Evolutionary conservation across 2,329 filamentous ascomycete species (phyloP).

Genomic region (Curvularia verruculosa): DNA sequence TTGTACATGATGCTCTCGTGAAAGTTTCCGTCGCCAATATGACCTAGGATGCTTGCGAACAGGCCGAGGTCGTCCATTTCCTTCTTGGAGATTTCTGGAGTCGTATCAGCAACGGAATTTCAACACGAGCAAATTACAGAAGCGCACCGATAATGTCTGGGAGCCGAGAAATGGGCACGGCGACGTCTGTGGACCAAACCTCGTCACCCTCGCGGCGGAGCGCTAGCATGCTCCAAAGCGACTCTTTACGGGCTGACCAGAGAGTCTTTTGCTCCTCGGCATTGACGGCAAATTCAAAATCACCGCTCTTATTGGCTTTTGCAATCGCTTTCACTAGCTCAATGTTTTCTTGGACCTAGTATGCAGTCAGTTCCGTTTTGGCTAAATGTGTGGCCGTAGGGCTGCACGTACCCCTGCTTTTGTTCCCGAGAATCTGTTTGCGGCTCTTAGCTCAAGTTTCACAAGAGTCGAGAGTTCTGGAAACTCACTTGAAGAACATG

Average conservation of each 20-base stretch:
- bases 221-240: constrained; percentile 66
- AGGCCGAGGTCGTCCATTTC: constrained; percentile 85
- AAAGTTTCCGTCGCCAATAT: constrained; percentile 94
- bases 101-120: constrained; percentile 17
- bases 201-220: constrained; percentile 62
- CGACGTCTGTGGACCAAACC: constrained; percentile 67
- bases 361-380: constrained; percentile 38
- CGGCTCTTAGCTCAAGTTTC: constrained; percentile 30
- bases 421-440: constrained; percentile 70
- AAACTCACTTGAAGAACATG: constrained; percentile 75
- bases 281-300: constrained; percentile 63
- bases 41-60: constrained; percentile 86
- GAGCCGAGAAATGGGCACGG: constrained; percentile 65
- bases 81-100: constrained; percentile 78
- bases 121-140: not conserved
- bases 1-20: constrained; percentile 93
- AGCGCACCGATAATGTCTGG: constrained; percentile 65
- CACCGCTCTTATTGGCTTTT: constrained; percentile 61
- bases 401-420: constrained; percentile 60
- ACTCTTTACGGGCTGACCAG: constrained; percentile 67
- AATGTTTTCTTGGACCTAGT: constrained; percentile 74
- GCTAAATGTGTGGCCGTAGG: constrained; percentile 21
- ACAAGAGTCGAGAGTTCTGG: constrained; percentile 3
- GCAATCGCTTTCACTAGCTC: constrained; percentile 71
- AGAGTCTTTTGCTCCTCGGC: constrained; percentile 61